These are phyloP conservation scores for Spergularia azorica DNA, from an alignment of 179 eudicot genomes.

Conservation along the genomic window DNA sequence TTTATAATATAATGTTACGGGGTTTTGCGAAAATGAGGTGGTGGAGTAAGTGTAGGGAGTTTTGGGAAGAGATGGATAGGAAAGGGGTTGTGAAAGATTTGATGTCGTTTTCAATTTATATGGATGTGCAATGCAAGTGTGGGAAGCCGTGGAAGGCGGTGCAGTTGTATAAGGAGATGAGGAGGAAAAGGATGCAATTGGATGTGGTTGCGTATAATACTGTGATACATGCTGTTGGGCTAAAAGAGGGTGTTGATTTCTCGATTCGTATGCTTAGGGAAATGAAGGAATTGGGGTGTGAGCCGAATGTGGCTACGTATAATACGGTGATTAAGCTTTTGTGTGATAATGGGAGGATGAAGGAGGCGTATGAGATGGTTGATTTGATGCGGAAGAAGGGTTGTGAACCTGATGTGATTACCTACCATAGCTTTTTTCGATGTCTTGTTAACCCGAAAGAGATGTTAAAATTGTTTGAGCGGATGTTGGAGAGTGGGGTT, in stretches of 20 bases:
- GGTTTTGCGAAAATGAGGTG: conserved; percentile 88
- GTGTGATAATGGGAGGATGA: conserved; percentile 73
- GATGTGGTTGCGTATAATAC: conserved; percentile 91
- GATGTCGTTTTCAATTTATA: conserved; percentile 79
- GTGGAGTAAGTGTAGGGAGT: conserved; percentile 88
- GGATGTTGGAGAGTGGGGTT: conserved; percentile 72
- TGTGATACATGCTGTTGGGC: conserved; percentile 69
- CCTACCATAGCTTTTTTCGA: conserved; percentile 71
- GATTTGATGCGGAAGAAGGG: conserved; percentile 61
- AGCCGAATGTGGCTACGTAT: conserved; percentile 73
- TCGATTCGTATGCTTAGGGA: conserved; percentile 62
- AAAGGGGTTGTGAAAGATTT: conserved; percentile 66
- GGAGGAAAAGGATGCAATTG: conserved; percentile 63
- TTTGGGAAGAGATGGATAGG: conserved; percentile 92
- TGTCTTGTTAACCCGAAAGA: conserved; percentile 80
- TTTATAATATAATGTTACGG: conserved; percentile 78
- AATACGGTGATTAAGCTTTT: conserved; percentile 80
- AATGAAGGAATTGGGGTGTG: conserved; percentile 70
- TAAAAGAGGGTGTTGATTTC: conserved; percentile 79
- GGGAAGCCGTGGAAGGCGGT: conserved; percentile 93
- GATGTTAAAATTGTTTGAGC: conserved; percentile 67
- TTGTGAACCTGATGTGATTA: conserved; percentile 65
- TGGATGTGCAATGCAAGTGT: conserved; percentile 85
- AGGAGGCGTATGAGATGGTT: conserved; percentile 67
- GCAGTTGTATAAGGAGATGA: conserved; percentile 85